These are phyloP conservation scores for Mariannaea sp. DNA, from an alignment of 2,329 filamentous ascomycete genomes.

Conservation along the genomic window DNA sequence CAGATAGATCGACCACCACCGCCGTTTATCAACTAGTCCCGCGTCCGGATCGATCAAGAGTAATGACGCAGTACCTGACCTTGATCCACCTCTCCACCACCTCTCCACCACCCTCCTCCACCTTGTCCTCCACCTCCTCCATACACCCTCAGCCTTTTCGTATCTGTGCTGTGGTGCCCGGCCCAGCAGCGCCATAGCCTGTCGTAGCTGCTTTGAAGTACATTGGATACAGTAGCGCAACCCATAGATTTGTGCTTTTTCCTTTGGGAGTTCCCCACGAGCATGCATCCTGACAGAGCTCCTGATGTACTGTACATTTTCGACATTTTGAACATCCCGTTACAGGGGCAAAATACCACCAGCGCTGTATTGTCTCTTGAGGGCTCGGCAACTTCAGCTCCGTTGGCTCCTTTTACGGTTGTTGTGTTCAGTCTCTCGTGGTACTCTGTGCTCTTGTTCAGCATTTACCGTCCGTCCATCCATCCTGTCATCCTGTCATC, in stretches of 20 bases:
- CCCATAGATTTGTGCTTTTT: background rate
- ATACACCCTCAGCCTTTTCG: too few species aligned
- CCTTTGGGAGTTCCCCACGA: background rate
- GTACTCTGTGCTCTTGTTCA: constrained; percentile 17
- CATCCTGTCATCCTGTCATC: constrained; percentile 31
- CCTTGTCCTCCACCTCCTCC: constrained; percentile 6
- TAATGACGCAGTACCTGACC: constrained; percentile 20
- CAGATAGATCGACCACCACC: background rate
- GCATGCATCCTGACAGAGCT: background rate
- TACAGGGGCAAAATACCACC: constrained; percentile 22
- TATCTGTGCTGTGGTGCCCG: too few species aligned
- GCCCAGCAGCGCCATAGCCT: background rate
- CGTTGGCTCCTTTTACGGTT: constrained; percentile 20
- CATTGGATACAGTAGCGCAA: too few species aligned
- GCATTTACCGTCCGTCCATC: constrained; percentile 23
- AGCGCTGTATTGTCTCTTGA: constrained; percentile 25
- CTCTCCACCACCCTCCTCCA: constrained; percentile 3
- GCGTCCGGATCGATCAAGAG: constrained; percentile 6
- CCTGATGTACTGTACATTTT: constrained; percentile 12
- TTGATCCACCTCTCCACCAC: constrained; percentile 9
- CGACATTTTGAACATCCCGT: constrained; percentile 19
- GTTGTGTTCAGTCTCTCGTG: too few species aligned
- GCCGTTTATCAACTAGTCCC: constrained; percentile 1
- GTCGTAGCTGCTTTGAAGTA: too few species aligned
- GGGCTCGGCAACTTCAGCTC: constrained; percentile 25